Evolutionary conservation across 23 red algal genomes (phyloP).

Genomic region (Gracilaria gracilis): DNA sequence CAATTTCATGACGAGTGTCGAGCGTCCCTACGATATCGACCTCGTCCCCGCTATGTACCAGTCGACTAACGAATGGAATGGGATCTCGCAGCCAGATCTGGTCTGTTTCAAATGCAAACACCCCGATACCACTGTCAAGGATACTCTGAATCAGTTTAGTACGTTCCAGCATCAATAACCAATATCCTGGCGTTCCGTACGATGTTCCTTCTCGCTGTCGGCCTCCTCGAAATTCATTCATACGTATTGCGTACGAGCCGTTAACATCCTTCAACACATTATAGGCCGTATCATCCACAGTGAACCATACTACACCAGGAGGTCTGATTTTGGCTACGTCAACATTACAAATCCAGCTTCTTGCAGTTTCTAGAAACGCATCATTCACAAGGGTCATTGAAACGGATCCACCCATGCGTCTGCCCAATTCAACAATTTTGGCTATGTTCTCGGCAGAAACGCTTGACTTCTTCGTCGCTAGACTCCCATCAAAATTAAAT

Average conservation of each 20-base stretch:
- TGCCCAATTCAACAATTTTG: conserved; percentile 55
- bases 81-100: conserved; percentile 80
- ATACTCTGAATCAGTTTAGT: conserved; percentile 73
- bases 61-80: conserved; percentile 59
- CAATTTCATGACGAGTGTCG: conserved; percentile 81
- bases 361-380: conserved; percentile 72
- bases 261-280: conserved; percentile 43
- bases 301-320: conserved; percentile 80
- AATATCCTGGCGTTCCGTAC: conserved; percentile 78
- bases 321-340: conserved; percentile 70
- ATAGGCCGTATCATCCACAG: conserved; percentile 62
- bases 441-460: conserved; percentile 41
- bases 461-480: neutral
- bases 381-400: conserved; percentile 78
- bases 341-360: conserved; percentile 85
- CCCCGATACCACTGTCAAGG: conserved; percentile 58
- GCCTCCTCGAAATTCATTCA: conserved; percentile 68
- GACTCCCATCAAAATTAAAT: conserved; percentile 58
- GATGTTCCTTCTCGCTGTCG: conserved; percentile 56
- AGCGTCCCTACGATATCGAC: conserved; percentile 85
- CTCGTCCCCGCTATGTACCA: conserved; percentile 72
- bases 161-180: conserved; percentile 82
- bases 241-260: conserved; percentile 49
- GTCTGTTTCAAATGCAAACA: conserved; percentile 83
- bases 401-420: conserved; percentile 44